Evolutionary conservation across 306 rosid genomes (phyloP).

Genomic region (Hippophae tibetana): DNA sequence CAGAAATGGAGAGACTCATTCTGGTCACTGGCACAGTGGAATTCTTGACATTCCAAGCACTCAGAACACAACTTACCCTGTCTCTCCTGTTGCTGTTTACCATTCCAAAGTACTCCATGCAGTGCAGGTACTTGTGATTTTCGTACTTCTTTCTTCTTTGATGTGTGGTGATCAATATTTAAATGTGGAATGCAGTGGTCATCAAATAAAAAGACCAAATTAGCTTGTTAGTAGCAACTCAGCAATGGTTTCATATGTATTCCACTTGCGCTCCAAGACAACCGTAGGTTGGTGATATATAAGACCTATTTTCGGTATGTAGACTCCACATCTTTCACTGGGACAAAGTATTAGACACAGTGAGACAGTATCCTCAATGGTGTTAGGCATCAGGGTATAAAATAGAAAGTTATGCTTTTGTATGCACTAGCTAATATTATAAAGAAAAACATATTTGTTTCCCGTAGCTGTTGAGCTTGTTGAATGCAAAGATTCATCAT

Average conservation of each 20-base stretch:
- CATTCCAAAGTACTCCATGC: slow-evolving; percentile 92
- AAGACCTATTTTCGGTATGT: too few relatives aligned
- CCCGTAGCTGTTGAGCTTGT: neutral
- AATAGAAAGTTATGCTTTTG: neutral
- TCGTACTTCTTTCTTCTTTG: neutral
- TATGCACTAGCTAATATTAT: too few relatives aligned
- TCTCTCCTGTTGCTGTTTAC: slow-evolving; percentile 79
- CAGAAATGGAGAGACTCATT: slow-evolving; percentile 87
- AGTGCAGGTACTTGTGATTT: slow-evolving; percentile 60
- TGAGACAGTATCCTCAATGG: too few relatives aligned
- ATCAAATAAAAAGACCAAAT: too few relatives aligned
- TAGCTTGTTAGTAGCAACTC: too few relatives aligned
- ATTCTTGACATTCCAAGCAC: slow-evolving; percentile 86
- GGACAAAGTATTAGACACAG: too few relatives aligned
- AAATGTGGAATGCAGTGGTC: too few relatives aligned
- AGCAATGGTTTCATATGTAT: too few relatives aligned
- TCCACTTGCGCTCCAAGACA: too few relatives aligned
- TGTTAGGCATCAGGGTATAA: neutral
- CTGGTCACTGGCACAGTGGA: slow-evolving; percentile 99
- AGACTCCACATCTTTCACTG: too few relatives aligned
- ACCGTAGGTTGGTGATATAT: too few relatives aligned
- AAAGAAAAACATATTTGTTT: neutral
- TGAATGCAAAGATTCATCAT: neutral
- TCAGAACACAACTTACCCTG: slow-evolving; percentile 47
- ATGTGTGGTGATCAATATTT: neutral